Evolutionary conservation across 2,329 filamentous ascomycete species (phyloP), one percentile per base, ranked within the genome.

Genomic region (Ceratocystis lukuohia): DNA sequence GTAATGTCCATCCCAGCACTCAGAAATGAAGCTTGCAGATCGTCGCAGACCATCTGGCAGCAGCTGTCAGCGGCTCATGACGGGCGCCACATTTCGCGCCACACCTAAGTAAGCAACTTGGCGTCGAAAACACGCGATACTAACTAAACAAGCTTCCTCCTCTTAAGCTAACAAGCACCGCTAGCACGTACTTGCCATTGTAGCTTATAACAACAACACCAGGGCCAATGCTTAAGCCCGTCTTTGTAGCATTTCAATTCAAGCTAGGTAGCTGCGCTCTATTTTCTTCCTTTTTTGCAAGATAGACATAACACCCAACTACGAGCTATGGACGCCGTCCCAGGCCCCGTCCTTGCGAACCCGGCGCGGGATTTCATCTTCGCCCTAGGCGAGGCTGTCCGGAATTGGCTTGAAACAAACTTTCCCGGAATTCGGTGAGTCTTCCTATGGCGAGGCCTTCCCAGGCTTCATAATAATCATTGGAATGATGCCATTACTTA

Each of bases 361-460:
- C 66, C 66, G 30, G 66, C 65, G 15, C 64, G 63, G 30, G 66
- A 62, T 22, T 59, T 61, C 46, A 45, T 68, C 28, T 44, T 68
- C 15, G 53, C 41, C 22, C 17, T 65, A 4, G 53, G 57, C 12
- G 63, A 66, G 17, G 48, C 64, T 41, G 28, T 68, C 20, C 59
- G 65, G 46, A n/a, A 10, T n/a, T 62, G 64, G 62, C 57, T 68
- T 45, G 64, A 62, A 17, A 48, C 33, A 17, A 59, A 46, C 3
- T 48, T 65, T 28, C 56, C 66, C 5, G 48, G 66, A 30, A 57
- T 68, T 17, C 67, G 61, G 67, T 68, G 44, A 62, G 61, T 62
- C 12, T 12, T 41, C 37, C 37, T 3, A 41, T 4, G 3, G 37
- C 37, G 10, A 15, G 37, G 12, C 12, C 4, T 41, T 28, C 10